phyloP scores from a whole-genome alignment of 2,329 filamentous ascomycete species.

The Lithohypha guttulata region DNA sequence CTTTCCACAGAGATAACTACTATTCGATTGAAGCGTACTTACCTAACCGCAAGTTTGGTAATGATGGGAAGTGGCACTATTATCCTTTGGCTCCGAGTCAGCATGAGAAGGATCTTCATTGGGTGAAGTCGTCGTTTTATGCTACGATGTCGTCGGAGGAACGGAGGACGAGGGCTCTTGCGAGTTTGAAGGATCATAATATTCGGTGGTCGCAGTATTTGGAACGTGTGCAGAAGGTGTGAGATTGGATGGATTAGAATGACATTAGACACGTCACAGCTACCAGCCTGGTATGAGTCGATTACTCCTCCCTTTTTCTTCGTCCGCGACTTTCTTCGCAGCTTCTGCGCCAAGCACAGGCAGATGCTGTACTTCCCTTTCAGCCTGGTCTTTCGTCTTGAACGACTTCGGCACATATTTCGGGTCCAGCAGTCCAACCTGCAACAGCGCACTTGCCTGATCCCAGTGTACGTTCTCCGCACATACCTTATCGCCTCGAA shows the following conservation, averaged over 20 bases:
- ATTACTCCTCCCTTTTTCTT: constrained; percentile 28
- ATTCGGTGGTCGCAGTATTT: constrained; percentile 2
- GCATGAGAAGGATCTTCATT: constrained; percentile 19
- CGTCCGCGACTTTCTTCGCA: constrained; percentile 31
- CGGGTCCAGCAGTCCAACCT: constrained; percentile 48
- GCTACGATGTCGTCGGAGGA: background rate
- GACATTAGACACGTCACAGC: background rate
- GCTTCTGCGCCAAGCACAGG: constrained; percentile 33
- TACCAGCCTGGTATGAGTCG: constrained; percentile 23
- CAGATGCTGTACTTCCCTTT: constrained; percentile 27
- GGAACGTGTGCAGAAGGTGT: background rate
- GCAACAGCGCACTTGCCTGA: constrained; percentile 49
- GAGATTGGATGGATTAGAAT: background rate
- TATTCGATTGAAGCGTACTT: constrained; percentile 20
- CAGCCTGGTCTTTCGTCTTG: constrained; percentile 24
- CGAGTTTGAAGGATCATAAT: constrained; percentile 4
- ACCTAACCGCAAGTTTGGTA: constrained; percentile 21
- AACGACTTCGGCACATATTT: constrained; percentile 41
- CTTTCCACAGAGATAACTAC: constrained; percentile 21
- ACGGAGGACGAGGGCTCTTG: background rate
- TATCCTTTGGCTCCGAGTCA: constrained; percentile 19
- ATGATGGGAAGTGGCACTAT: constrained; percentile 18
- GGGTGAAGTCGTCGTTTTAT: constrained; percentile 10
- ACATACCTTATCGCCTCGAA: constrained; percentile 44
- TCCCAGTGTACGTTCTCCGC: constrained; percentile 54